Evolutionary conservation across 768 basidiomycete species (phyloP).

Genomic region (Coprinopsis sp.): DNA sequence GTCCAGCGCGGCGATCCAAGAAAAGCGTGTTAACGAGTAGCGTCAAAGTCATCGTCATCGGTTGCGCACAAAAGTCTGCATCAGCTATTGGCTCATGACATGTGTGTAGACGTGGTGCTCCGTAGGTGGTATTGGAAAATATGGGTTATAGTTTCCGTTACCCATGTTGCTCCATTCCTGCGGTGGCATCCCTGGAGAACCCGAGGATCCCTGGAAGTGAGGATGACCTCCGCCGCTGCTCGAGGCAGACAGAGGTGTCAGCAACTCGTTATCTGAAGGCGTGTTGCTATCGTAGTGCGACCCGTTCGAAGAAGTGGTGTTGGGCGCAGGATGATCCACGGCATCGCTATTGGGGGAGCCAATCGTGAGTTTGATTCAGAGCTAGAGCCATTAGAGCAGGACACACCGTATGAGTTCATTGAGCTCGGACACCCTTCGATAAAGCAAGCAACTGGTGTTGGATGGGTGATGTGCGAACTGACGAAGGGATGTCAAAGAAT

Average conservation of each 20-base stretch:
- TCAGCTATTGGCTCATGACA: slow-evolving; percentile 45
- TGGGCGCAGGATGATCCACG: slow-evolving; percentile 42
- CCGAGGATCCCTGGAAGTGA: slow-evolving; percentile 36
- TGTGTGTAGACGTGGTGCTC: slow-evolving; percentile 58
- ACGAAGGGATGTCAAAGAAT: slow-evolving; percentile 49
- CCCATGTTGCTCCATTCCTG: slow-evolving; percentile 61
- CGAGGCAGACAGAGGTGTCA: slow-evolving; percentile 49
- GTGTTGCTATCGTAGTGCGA: slow-evolving; percentile 55
- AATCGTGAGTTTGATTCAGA: not conserved
- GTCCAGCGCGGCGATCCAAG: no score
- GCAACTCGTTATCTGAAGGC: slow-evolving; percentile 60
- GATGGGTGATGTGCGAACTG: slow-evolving; percentile 58
- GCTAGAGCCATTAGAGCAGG: slow-evolving; percentile 3
- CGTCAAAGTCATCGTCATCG: slow-evolving; percentile 2
- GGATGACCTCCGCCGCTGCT: slow-evolving; percentile 33
- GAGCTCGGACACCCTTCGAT: slow-evolving; percentile 57
- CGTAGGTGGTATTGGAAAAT: slow-evolving; percentile 52
- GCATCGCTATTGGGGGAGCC: slow-evolving; percentile 34
- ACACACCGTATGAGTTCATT: slow-evolving; percentile 65
- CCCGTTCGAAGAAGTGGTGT: slow-evolving; percentile 9
- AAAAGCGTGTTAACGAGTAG: no score
- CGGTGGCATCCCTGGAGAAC: slow-evolving; percentile 47
- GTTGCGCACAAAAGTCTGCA: slow-evolving; percentile 8
- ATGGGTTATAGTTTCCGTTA: slow-evolving; percentile 57
- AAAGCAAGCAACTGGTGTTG: slow-evolving; percentile 50